Evolutionary conservation across 129 eudicot genomes (phyloP), one percentile per base, ranked within the genome.

Genomic region (Gnaphalium uliginosum): DNA sequence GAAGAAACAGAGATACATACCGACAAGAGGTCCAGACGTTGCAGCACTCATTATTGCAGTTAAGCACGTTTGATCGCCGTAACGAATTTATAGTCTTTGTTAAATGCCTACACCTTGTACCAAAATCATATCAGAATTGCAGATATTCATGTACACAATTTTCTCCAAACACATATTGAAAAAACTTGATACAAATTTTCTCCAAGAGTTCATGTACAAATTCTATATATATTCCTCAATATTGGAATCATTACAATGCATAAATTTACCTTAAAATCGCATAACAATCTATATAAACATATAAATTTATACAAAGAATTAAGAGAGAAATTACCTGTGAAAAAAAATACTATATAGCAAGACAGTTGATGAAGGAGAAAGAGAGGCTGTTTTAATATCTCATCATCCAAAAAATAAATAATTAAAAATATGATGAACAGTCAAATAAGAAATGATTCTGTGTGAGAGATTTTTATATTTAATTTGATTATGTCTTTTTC

Each of bases 1-100:
- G 66, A 11, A 13, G 66, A 30, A 62, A 39, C 22, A 37, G 41
- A 35, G 9, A 48, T 85, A 82, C 81, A 85, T 93, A 81, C 89
- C 85, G 39, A 78, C 89, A 41, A 68, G 78, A 70, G 91, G 83
- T 78, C 84, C 93, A 71, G 88, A 83, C 87, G 72, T 75, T 13
- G 50, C 76, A 77, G 77, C 87, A 68, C 89, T 85, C 95, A 88
- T 90, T 75, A 81, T 79, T 83, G 78, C 82, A 71, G 75, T 30
- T 81, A 35, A 23, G 79, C 59, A 71, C 76, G 76, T 71, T 75
- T 77, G 86, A 76, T 73, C 26, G 69, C 54, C 58, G 50, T 72
- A 23, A 64, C 11, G 35, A 80, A 64, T 30, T 41, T 71, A 66
- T 71, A 54, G 77, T 80, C 80, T 85, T 69, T 80, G 82, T 82